phyloP scores from a whole-genome alignment of 495 filamentous ascomycete genomes.

The Podospora pseudopauciseta region DNA sequence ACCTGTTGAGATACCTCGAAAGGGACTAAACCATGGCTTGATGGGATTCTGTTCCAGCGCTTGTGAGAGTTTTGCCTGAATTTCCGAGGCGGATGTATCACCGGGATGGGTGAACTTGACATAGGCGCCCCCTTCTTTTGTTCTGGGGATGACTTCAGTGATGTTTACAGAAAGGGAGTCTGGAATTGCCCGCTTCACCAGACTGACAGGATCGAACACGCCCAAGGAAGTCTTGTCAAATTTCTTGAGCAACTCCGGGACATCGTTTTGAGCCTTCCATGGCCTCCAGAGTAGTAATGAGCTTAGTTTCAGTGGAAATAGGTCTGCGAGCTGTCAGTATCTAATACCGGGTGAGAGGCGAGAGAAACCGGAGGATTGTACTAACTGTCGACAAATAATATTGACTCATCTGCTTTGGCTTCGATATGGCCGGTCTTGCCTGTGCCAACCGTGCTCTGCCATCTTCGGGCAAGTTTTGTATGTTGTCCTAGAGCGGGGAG shows the following conservation, averaged over 20 bases:
- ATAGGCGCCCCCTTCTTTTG: slow-evolving; percentile 91
- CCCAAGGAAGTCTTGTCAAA: slow-evolving; percentile 57
- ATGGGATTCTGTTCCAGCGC: slow-evolving; percentile 66
- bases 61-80: slow-evolving; percentile 47
- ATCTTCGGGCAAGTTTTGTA: slow-evolving; percentile 9
- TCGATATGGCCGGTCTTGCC: slow-evolving; percentile 73
- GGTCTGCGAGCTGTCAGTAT: slow-evolving; percentile 50
- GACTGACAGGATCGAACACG: slow-evolving; percentile 58
- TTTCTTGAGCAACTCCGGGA: slow-evolving; percentile 59
- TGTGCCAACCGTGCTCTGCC: slow-evolving; percentile 41
- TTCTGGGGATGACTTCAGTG: slow-evolving; percentile 71
- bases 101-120: slow-evolving; percentile 72
- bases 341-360: not conserved
- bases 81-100: slow-evolving; percentile 50
- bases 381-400: slow-evolving; percentile 88
- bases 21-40: slow-evolving; percentile 85
- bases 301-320: slow-evolving; percentile 76
- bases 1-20: slow-evolving; percentile 62
- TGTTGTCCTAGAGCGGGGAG: not conserved
- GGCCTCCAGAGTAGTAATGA: slow-evolving; percentile 60
- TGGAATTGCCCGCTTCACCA: slow-evolving; percentile 62
- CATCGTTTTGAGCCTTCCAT: slow-evolving; percentile 49
- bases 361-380: not conserved
- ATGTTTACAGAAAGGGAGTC: slow-evolving; percentile 58
- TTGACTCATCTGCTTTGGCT: slow-evolving; percentile 64